These are phyloP conservation scores for Arxiozyma telluris DNA, from an alignment of 1,139 yeast species.

Conservation along the genomic window DNA sequence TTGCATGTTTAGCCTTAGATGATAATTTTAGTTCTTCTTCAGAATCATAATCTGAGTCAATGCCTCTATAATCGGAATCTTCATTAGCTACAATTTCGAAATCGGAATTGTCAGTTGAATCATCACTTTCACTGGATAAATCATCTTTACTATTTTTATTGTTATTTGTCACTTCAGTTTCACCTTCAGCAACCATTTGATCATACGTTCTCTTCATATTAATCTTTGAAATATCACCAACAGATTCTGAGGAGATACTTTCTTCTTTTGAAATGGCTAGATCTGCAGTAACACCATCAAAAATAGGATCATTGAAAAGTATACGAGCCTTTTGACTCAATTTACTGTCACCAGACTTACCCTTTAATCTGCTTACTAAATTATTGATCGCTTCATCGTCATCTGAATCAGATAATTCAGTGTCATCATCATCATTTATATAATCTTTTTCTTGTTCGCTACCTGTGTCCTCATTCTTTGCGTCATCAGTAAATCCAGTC, in stretches of 20 bases:
- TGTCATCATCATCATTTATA: slow-evolving; percentile 35
- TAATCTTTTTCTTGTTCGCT: slow-evolving; percentile 31
- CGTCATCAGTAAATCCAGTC: slow-evolving; percentile 64
- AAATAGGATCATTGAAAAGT: slow-evolving; percentile 74
- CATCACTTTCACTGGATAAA: slow-evolving; percentile 20
- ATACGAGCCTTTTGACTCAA: slow-evolving; percentile 65
- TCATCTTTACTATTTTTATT: slow-evolving; percentile 14
- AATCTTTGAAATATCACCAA: slow-evolving; percentile 17
- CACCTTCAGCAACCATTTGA: slow-evolving; percentile 10
- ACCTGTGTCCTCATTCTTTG: slow-evolving; percentile 36
- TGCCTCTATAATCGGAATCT: slow-evolving; percentile 31
- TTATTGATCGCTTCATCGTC: slow-evolving; percentile 67
- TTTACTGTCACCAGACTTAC: slow-evolving; percentile 39
- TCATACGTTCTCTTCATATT: slow-evolving; percentile 10
- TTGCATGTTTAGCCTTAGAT: slow-evolving; percentile 41
- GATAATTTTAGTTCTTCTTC: slow-evolving; percentile 39
- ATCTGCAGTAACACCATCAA: slow-evolving; percentile 41
- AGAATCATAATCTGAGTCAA: slow-evolving; percentile 39
- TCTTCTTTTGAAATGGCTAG: slow-evolving; percentile 4
- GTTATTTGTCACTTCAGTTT: not conserved
- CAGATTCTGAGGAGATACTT: slow-evolving; percentile 15
- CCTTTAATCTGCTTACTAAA: slow-evolving; percentile 49
- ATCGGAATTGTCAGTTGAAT: slow-evolving; percentile 34
- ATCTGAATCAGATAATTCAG: slow-evolving; percentile 41
- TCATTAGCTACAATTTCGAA: slow-evolving; percentile 49